phyloP scores from a whole-genome alignment of 164 flowering plant species.

The Vitis cinerea region DNA sequence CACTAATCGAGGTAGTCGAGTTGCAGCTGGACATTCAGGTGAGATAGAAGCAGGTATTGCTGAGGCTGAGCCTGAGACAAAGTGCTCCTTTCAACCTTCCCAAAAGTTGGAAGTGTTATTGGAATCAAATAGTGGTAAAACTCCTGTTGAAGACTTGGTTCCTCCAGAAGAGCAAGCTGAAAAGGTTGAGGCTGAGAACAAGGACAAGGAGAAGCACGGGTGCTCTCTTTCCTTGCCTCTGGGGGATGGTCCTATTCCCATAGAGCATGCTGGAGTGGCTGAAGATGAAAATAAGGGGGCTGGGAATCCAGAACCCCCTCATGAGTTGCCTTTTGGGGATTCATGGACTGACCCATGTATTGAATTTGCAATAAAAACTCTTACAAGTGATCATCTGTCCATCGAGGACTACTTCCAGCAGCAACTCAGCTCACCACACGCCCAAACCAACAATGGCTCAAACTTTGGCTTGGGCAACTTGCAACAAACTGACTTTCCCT shows the following conservation, averaged over 20 bases:
- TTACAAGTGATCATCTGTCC: slow-evolving; percentile 31
- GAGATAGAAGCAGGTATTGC: slow-evolving; percentile 7
- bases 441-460: slow-evolving; percentile 14
- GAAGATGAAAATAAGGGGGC: slow-evolving; percentile 7
- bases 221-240: neutral
- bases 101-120: neutral
- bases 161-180: slow-evolving; percentile 1
- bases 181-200: neutral
- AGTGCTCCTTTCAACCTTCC: slow-evolving; percentile 1
- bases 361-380: slow-evolving; percentile 59
- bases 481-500: slow-evolving; percentile 17
- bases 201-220: neutral
- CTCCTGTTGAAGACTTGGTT: neutral
- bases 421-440: slow-evolving; percentile 21
- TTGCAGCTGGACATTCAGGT: slow-evolving; percentile 11
- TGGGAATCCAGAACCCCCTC: slow-evolving; percentile 17
- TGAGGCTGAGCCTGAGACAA: slow-evolving; percentile 8
- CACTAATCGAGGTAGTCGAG: slow-evolving; percentile 16
- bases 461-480: slow-evolving; percentile 13
- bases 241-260: slow-evolving; percentile 1
- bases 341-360: slow-evolving; percentile 54
- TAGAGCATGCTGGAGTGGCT: slow-evolving; percentile 7
- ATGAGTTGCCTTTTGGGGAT: slow-evolving; percentile 21
- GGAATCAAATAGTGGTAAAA: slow-evolving; percentile 5
- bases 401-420: slow-evolving; percentile 32